Evolutionary conservation across 768 basidiomycete genomes (phyloP), one percentile per base, ranked within the genome.

Genomic region (Ramaria sp.): DNA sequence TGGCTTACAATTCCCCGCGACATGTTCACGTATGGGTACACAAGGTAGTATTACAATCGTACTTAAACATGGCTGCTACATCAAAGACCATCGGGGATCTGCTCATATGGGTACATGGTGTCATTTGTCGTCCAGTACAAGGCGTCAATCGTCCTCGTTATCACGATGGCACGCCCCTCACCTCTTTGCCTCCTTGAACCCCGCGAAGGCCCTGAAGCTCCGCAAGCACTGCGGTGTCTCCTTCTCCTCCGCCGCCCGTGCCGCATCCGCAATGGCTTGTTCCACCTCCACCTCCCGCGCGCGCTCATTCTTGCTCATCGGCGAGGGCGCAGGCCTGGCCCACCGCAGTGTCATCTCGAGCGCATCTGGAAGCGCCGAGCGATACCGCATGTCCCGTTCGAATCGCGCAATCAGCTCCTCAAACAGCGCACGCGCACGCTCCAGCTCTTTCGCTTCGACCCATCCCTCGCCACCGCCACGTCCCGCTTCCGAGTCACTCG

Each of bases 301-400:
- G 24, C 55, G 11, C 48, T 57, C 55, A 13, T 57, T 15, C 34
- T 49, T 49, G 19, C 46, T 57, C 47, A 57, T 37, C 55, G 55
- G 55, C 19, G 45, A 46, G 1, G 46, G 45, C 10, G 33, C 30
- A 9, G 55, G 55, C 45, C 33, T 12, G 17, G n/a, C 6, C 55
- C 45, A 57, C 43, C 31, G 19, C 30, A 57, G 24, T 6, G 15
- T 22, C 34, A 0, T 17, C 22, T 48, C 46, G 2, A 57, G 27
- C 45, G 47, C 45, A 50, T 57, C 55, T 0, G 46, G 30, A 12
- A 57, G 24, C 12, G 46, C 43, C 10, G 55, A 49, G 7, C 55
- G 55, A 50, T 57, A 50, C 37, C 47, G 55, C 55, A 57, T 49
- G 30, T 57, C 55, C 47, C 47, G 11, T 17, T 57, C 55, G n/a